A percentile compares a stretch with the other conserved stretches of the same genome.
These are phyloP conservation scores for Diplodia mutila DNA, from an alignment of 2,329 filamentous ascomycete genomes.

Conservation along the genomic window DNA sequence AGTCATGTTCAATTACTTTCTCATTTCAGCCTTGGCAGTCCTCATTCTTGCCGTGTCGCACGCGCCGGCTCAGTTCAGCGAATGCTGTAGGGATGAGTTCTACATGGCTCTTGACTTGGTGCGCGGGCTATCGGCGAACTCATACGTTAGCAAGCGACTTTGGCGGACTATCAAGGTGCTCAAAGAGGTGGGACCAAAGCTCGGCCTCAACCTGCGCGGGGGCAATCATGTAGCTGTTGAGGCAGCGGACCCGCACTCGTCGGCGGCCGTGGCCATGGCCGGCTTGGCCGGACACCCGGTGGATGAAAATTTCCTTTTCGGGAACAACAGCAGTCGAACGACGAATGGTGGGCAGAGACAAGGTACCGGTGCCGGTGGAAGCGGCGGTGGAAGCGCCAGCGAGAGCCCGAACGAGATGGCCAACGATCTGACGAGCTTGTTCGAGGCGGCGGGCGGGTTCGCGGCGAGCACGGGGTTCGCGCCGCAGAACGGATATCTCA, in stretches of 20 bases:
- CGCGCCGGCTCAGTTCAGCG: conserved; percentile 71
- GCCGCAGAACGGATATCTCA: conserved; percentile 35
- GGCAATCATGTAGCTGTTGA: conserved; percentile 34
- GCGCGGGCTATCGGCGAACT: conserved; percentile 71
- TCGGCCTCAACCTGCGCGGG: conserved; percentile 61
- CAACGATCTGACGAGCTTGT: conserved; percentile 65
- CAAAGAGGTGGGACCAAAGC: conserved; percentile 71
- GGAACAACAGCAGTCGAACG: conserved; percentile 29
- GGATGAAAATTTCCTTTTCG: conserved; percentile 59
- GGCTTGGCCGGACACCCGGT: conserved; percentile 66
- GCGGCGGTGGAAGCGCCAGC: conserved; percentile 35
- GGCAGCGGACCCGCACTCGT: conserved; percentile 60
- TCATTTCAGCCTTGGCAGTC: conserved; percentile 74
- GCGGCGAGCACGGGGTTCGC: conserved; percentile 25
- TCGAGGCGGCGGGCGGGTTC: conserved; percentile 64
- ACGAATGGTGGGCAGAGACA: conserved; percentile 15
- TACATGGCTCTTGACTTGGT: conserved; percentile 77
- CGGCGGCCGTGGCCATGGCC: conserved; percentile 68
- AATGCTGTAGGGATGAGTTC: conserved; percentile 72
- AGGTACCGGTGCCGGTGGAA: background rate
- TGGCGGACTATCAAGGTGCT: conserved; percentile 74
- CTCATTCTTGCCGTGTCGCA: conserved; percentile 78
- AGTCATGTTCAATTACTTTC: conserved; percentile 79
- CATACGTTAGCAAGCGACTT: conserved; percentile 71
- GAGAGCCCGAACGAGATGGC: conserved; percentile 64